Evolutionary conservation across 2,329 filamentous ascomycete genomes (phyloP).

Genomic region (Fusarium nurragi): DNA sequence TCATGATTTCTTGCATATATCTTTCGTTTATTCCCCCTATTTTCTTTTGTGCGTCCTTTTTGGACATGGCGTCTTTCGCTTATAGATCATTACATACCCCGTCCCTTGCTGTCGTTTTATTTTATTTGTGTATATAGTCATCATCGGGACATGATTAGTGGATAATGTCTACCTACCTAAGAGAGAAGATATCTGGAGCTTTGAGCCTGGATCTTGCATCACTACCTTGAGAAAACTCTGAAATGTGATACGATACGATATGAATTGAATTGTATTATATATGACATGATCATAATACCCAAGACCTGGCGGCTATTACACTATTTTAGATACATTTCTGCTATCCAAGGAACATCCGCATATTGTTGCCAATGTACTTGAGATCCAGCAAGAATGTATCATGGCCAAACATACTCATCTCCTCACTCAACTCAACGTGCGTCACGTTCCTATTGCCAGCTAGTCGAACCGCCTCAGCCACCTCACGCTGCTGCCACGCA

Average conservation of each 20-base stretch:
- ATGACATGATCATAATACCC: not conserved
- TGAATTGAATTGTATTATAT: not conserved
- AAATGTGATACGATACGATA: too few relatives aligned
- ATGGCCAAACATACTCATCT: slow-evolving; percentile 93
- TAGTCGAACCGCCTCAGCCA: slow-evolving; percentile 82
- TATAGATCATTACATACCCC: slow-evolving; percentile 38
- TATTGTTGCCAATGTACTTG: slow-evolving; percentile 86
- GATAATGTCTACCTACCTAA: slow-evolving; percentile 38
- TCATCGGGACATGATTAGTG: slow-evolving; percentile 37
- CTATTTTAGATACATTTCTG: not conserved
- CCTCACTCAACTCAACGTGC: slow-evolving; percentile 91
- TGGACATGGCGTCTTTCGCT: slow-evolving; percentile 30
- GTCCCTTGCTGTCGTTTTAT: slow-evolving; percentile 14
- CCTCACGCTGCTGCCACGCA: slow-evolving; percentile 96
- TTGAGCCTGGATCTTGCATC: too few relatives aligned
- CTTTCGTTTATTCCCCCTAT: slow-evolving; percentile 6
- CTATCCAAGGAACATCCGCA: slow-evolving; percentile 80
- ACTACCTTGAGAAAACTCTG: too few relatives aligned
- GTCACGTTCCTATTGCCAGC: slow-evolving; percentile 83
- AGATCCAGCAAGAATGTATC: slow-evolving; percentile 95
- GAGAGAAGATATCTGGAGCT: not conserved
- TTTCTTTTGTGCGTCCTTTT: slow-evolving; percentile 10
- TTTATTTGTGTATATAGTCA: slow-evolving; percentile 24
- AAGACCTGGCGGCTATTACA: not conserved
- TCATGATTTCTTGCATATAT: slow-evolving; percentile 28